Evolutionary conservation across 768 basidiomycete species (phyloP).

Genomic region (Boletus reticuloceps): DNA sequence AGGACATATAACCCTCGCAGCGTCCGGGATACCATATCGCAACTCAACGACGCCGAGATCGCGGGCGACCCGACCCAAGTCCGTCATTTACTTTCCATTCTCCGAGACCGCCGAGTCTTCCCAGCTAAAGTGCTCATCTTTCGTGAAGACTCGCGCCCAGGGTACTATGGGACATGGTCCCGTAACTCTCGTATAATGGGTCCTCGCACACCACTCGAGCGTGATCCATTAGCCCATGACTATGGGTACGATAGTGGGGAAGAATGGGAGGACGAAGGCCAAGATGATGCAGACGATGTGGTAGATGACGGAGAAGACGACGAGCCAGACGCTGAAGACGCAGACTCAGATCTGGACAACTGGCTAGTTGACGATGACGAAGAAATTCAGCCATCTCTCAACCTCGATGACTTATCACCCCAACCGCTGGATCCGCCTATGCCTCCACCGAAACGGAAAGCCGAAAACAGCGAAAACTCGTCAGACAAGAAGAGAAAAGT

Average conservation of each 20-base stretch:
- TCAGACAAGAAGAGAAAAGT: slow-evolving; percentile 70
- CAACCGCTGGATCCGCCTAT: slow-evolving; percentile 32
- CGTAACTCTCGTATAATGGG: slow-evolving; percentile 75
- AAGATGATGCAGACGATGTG: slow-evolving; percentile 73
- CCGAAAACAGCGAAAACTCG: slow-evolving; percentile 45
- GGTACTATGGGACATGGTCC: slow-evolving; percentile 95
- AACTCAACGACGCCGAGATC: slow-evolving; percentile 76
- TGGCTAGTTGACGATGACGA: slow-evolving; percentile 66
- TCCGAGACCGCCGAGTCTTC: slow-evolving; percentile 59
- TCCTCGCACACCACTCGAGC: slow-evolving; percentile 78
- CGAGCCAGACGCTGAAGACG: slow-evolving; percentile 57
- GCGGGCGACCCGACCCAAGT: slow-evolving; percentile 68
- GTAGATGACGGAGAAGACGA: slow-evolving; percentile 61
- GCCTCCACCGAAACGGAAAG: slow-evolving; percentile 63
- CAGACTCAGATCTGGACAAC: slow-evolving; percentile 39
- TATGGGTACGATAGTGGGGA: slow-evolving; percentile 94
- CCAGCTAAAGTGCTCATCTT: slow-evolving; percentile 86
- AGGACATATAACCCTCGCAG: slow-evolving; percentile 32
- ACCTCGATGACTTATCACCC: slow-evolving; percentile 37
- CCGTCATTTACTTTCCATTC: slow-evolving; percentile 55
- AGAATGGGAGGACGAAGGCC: slow-evolving; percentile 92
- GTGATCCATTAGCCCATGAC: slow-evolving; percentile 75
- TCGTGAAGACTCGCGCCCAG: slow-evolving; percentile 79
- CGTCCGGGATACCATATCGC: slow-evolving; percentile 52
- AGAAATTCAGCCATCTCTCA: slow-evolving; percentile 49